Base-by-base conservation (phyloP, 129 eudicot genomes). In the Logfia minima region DNA sequence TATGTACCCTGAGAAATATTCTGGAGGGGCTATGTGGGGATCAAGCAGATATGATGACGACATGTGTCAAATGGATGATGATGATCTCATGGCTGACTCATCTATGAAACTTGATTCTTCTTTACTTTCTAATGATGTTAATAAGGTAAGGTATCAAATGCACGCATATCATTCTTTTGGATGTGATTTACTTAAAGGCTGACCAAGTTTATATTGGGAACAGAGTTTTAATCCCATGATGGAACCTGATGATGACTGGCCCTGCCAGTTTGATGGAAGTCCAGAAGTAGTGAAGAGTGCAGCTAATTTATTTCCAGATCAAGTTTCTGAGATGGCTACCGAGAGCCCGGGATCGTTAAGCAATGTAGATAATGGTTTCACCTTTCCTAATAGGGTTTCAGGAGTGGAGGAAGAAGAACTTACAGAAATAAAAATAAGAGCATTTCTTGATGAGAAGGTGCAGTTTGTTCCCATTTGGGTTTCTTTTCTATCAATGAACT, bases 221-320 rank as follows among this genome's bases (percentile, higher is more conserved):
- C 81, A 91, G 99, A 95, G 97, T 82, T 91, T 87, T 74, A 94
- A 95, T 74, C 97, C 96, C 21, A 92, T 92, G 91, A 75, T 78
- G 59, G 97, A 95, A 67, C 97, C 97, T 13, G 87, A 88, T 78
- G 88, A 89, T 88, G 99, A 95, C 66, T 88, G 96, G 94, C 67
- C 85, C 4, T 85, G 95, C 78, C 93, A 91, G 84, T 89, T 91
- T 81, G 96, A 89, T 86, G 90, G 77, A 76, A 86, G 89, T 71
- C 91, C 95, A 43, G 88, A 85, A 68, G 13, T 86, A 80, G 85
- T 66, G 34, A 77, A 82, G 75, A 82, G 79, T 39, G 77, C 29
- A 6, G 70, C 71, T 74, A 77, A 76, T 39, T 35, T 85, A 63
- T 68, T 77, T 76, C 56, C 85, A 4, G 67, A 71, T 68, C 86